Percentiles rank a stretch among this genome's conserved stretches.
phyloP scores from a whole-genome alignment of 176 grass and related monocot genomes.

The Dendrocalamus sinicus region DNA sequence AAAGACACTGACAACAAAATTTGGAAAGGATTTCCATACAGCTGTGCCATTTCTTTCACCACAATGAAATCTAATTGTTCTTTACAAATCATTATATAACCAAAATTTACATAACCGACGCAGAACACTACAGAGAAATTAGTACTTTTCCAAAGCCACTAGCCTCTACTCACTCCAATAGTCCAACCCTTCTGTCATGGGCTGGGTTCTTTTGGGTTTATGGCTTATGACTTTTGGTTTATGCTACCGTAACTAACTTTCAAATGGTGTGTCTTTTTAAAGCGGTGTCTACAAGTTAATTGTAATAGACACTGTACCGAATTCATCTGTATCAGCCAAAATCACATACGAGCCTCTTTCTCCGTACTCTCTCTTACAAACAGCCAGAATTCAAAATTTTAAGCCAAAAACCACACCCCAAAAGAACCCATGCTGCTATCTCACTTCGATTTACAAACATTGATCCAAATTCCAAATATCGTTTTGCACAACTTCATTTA shows the following conservation, averaged over 20 bases:
- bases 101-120: conserved; percentile 12
- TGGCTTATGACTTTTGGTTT: too few species aligned
- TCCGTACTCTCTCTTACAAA: too few species aligned
- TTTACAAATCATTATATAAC: neutral
- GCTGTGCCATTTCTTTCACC: neutral
- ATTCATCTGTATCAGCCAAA: too few species aligned
- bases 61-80: conserved; percentile 12
- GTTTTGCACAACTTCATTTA: conserved; percentile 10
- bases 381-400: too few species aligned
- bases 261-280: too few species aligned
- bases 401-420: too few species aligned
- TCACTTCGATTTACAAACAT: conserved; percentile 23
- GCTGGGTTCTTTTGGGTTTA: too few species aligned
- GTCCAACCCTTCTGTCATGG: neutral
- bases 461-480: neutral
- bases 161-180: conserved; percentile 2
- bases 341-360: too few species aligned
- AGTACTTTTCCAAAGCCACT: neutral
- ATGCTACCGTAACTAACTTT: too few species aligned
- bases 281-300: too few species aligned
- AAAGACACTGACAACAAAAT: conserved; percentile 18
- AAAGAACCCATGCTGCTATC: neutral
- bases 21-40: conserved; percentile 3
- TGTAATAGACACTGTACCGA: too few species aligned
- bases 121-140: neutral